phyloP scores from a whole-genome alignment of 2,329 filamentous ascomycete species.

The Venturia pyrina region DNA sequence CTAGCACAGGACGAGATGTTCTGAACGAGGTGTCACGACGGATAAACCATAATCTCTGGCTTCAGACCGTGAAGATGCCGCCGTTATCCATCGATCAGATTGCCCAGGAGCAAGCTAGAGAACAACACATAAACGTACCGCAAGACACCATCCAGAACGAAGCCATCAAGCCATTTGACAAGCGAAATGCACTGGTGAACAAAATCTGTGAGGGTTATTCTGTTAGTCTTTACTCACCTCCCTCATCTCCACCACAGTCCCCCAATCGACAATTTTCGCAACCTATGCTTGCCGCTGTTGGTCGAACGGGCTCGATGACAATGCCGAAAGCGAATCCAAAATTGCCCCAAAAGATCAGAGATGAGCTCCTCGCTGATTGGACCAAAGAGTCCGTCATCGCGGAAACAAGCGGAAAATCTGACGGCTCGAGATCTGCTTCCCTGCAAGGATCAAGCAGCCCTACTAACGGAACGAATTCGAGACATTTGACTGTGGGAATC shows the following conservation, averaged over 20 bases:
- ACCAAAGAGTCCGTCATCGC: constrained; percentile 63
- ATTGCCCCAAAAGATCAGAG: constrained; percentile 56
- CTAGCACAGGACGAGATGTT: constrained; percentile 59
- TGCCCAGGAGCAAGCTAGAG: constrained; percentile 25
- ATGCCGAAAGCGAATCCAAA: constrained; percentile 22
- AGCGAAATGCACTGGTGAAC: constrained; percentile 60
- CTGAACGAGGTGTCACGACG: constrained; percentile 67
- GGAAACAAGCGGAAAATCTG: constrained; percentile 46
- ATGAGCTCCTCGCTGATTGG: constrained; percentile 74
- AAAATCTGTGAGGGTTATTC: constrained; percentile 65
- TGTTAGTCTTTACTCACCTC: constrained; percentile 50
- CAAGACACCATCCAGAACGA: constrained; percentile 26
- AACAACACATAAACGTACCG: not conserved
- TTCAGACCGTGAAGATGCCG: constrained; percentile 63
- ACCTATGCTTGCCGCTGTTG: constrained; percentile 42
- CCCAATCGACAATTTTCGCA: constrained; percentile 55
- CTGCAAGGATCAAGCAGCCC: constrained; percentile 60
- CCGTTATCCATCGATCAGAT: constrained; percentile 55
- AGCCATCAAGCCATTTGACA: constrained; percentile 64
- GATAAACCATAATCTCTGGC: constrained; percentile 67
- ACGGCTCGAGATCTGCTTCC: constrained; percentile 61
- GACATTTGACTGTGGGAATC: constrained; percentile 6
- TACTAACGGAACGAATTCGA: not conserved
- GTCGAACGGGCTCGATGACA: constrained; percentile 13
- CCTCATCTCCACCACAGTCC: constrained; percentile 59